These are phyloP conservation scores for Ceratocystis albifundus DNA, from an alignment of 2,329 filamentous ascomycete genomes.

Conservation along the genomic window DNA sequence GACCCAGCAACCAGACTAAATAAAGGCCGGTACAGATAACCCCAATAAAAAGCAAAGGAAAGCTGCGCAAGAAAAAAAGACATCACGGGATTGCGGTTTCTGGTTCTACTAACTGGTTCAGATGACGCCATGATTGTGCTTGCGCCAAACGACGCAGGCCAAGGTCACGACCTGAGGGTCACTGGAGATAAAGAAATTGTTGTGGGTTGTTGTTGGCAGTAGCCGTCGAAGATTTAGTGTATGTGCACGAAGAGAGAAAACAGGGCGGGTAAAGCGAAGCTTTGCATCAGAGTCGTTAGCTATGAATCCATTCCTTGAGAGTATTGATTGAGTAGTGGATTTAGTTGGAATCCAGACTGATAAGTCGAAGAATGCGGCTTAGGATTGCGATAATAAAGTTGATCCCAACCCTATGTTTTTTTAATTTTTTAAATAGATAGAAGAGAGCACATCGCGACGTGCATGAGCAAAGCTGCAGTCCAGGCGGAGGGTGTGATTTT, in stretches of 20 bases:
- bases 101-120: conserved; percentile 19
- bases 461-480: conserved; percentile 5
- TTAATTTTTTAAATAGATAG: too few relatives aligned
- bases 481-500: neutral
- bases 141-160: conserved; percentile 7
- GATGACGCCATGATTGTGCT: conserved; percentile 20
- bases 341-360: neutral
- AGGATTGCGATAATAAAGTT: too few relatives aligned
- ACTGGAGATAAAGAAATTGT: neutral
- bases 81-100: neutral
- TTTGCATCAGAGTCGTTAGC: neutral
- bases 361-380: neutral
- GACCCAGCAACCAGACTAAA: conserved; percentile 5
- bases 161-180: neutral
- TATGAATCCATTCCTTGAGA: neutral
- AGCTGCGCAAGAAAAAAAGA: neutral
- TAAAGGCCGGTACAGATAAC: neutral
- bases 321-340: neutral
- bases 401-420: neutral
- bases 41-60: neutral
- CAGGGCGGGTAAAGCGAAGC: conserved; percentile 1
- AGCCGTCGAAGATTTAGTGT: neutral
- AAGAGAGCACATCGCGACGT: neutral
- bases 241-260: neutral
- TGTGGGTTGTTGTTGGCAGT: neutral